A percentile compares a stretch with the other conserved stretches of the same genome.
Evolutionary conservation across 106 monocot species (phyloP).

Genomic region (Ottelia alismoides): DNA sequence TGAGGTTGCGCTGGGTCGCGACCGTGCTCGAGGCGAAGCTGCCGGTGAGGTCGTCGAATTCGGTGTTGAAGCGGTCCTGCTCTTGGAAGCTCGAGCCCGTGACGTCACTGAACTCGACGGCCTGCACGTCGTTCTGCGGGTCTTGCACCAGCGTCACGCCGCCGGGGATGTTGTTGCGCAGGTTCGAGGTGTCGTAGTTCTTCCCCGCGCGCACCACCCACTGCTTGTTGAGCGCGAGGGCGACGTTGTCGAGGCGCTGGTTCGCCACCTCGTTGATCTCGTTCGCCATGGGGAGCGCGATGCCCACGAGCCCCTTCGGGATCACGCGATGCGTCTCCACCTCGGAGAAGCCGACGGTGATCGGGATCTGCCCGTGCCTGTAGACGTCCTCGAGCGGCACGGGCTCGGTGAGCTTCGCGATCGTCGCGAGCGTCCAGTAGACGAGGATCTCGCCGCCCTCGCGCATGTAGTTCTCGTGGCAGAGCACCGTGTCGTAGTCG

Average conservation of each 20-base stretch:
- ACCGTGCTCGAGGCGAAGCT: background rate
- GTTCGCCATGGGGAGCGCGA: background rate
- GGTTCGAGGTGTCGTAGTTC: background rate
- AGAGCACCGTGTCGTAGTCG: background rate
- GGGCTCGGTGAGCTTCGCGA: background rate
- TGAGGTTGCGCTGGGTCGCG: background rate
- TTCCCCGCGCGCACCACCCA: background rate
- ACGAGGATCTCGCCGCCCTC: background rate
- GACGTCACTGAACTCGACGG: too few relatives aligned
- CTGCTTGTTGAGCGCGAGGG: background rate
- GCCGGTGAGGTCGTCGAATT: background rate
- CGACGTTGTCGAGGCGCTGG: background rate
- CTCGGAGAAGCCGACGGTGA: background rate
- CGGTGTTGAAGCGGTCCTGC: background rate
- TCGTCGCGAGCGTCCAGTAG: background rate
- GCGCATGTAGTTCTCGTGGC: background rate
- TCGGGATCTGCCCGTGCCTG: background rate
- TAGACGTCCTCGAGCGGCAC: background rate
- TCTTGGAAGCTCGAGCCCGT: background rate
- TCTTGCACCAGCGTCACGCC: background rate
- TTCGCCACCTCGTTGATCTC: background rate
- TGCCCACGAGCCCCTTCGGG: background rate
- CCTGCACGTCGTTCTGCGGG: background rate
- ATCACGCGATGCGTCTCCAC: background rate
- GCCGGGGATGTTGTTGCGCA: background rate